Evolutionary conservation across 345 rosid species (phyloP), one percentile per base, ranked within the genome.

Genomic region (Triadica sebifera): DNA sequence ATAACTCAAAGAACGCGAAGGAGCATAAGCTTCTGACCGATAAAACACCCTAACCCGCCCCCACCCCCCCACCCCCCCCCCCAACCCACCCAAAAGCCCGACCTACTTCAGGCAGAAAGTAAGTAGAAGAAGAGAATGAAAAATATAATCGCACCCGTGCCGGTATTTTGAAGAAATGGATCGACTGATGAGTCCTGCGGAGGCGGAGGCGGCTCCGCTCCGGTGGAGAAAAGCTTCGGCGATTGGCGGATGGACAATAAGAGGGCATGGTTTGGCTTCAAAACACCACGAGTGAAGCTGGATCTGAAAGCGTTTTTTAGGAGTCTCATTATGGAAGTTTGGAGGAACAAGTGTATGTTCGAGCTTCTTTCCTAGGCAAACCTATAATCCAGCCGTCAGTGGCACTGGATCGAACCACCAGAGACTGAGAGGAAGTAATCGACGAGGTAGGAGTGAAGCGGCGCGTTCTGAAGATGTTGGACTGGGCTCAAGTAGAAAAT

Each of bases 151-250:
- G 45, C 22, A 81, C 87, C 82, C 0, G 72, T 17, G 65, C 43
- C 61, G 0, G 85, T 63, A 17, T 71, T 37, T 46, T 19, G 82
- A 24, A 83, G 76, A 43, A 85, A 75, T 16, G 61, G 76, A 51
- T 85, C 72, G 5, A 75, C 64, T 0, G 89, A 53, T n/a, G 87
- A 53, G 75, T 49, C 79, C 50, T 69, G 25, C 2, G 72, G 22
- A 8, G 67, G 75, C 5, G 85, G 81, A 22, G 83, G 81, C 67
- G 79, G 87, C 39, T 83, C 87, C 29, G 86, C 72, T 63, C 71
- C 88, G 57, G 97, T 81, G 65, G 90, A 86, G 73, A 91, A 82
- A 70, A 70, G 78, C 74, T 83, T 85, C 55, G 70, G 5, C 5
- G 70, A 64, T 24, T 70, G 70, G 70, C 52, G 62, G 53, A 58